Evolutionary conservation across 179 eudicot genomes (phyloP).

Genomic region (Vitellaria paradoxa): DNA sequence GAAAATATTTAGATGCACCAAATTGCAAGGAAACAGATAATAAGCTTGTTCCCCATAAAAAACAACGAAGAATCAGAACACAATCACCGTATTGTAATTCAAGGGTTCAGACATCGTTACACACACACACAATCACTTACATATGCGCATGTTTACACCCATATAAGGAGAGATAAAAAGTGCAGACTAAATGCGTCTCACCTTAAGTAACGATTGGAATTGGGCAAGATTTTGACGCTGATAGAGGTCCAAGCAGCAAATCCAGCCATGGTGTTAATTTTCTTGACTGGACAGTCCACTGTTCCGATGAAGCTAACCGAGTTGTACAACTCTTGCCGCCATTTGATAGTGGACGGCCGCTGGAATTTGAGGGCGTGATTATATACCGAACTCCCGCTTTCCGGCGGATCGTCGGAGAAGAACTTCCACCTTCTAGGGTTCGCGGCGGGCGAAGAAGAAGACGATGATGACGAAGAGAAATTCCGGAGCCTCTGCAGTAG

Average conservation of each 20-base stretch:
- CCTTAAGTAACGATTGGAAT: constrained; percentile 10
- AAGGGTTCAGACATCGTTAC: background rate
- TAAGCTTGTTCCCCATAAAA: no score
- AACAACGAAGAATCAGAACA: no score
- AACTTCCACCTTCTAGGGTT: background rate
- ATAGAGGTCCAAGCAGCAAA: constrained; percentile 43
- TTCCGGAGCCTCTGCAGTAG: background rate
- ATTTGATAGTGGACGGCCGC: constrained; percentile 43
- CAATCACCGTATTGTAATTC: background rate
- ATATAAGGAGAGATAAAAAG: background rate
- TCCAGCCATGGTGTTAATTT: background rate
- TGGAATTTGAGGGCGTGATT: constrained; percentile 36
- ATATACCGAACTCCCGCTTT: constrained; percentile 34
- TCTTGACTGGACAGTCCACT: constrained; percentile 29
- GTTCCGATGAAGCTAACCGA: constrained; percentile 62
- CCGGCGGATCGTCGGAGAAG: constrained; percentile 18
- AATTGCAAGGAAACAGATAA: no score
- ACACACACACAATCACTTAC: no score
- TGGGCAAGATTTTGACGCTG: constrained; percentile 26
- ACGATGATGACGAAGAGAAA: background rate
- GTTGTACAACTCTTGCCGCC: constrained; percentile 26
- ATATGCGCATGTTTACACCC: background rate
- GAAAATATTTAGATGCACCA: no score
- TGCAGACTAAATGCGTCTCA: background rate
- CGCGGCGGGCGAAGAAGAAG: background rate